Base-by-base conservation (phyloP, 352 stramenopile genomes). In the Phytophthora nicotianae region DNA sequence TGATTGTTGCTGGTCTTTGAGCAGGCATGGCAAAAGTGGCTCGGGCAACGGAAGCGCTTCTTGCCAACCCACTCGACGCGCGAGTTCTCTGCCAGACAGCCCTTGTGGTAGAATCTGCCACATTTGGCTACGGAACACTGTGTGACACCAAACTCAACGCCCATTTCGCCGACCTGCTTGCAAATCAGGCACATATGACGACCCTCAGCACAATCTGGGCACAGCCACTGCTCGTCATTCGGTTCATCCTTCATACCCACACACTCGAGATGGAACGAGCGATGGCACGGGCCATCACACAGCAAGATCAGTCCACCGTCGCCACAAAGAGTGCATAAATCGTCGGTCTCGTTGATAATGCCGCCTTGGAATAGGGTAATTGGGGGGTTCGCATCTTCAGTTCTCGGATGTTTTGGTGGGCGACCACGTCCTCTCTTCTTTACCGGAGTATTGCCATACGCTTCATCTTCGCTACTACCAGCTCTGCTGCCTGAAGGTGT, bases 161-260 rank as follows among this genome's bases (percentile, higher is more conserved):
- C 87, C 86, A 96, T 95, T 62, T 96, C 88, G 32, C 90, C 90
- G 0, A 96, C 88, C 68, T 96, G 80, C 60, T 93, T 95, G 68
- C 93, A 98, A 45, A 96, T 86, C 61, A 98, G 57, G 50, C 93
- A 98, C 81, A 96, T 95, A 64, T 97, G 88, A n/a, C 88, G 89
- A 17, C 90, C 89, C 6, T 85, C 85, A 13, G 79, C 71, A 59
- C 90, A 97, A 74, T 97, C 90, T 6, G 89, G 91, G 32, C 93
- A 98, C 23, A 97, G 67, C 92, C 92, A 98, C 20, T 91, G 82
- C 26, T 93, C 86, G 42, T 95, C 89, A 13, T 91, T 85, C 0
- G 87, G 86, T 21, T 95, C 86, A 5, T 76, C 58, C 24, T 89
- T 81, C 83, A 96, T 91, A 7, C 90, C 89, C 19, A 97, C 77